A percentile compares a stretch with the other conserved stretches of the same genome.
Conservation (phyloP, 2,329 filamentous ascomycete species). For the Seiridium unicorne region DNA sequence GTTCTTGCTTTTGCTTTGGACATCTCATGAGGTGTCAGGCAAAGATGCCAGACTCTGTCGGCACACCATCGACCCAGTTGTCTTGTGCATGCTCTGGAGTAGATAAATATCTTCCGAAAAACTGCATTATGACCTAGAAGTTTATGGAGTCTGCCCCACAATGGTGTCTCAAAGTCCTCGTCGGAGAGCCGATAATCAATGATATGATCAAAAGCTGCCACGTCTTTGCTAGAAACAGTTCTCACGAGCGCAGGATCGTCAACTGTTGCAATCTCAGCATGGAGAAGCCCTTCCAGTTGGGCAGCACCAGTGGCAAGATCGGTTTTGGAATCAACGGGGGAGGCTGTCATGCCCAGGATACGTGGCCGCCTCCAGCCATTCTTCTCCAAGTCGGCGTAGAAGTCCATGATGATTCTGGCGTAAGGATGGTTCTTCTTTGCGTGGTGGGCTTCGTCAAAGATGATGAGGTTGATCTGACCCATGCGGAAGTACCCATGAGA, state of each 20-base stretch:
- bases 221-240: slow-evolving; percentile 31
- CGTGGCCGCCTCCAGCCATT: slow-evolving; percentile 58
- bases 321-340: slow-evolving; percentile 80
- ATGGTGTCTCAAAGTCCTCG: slow-evolving; percentile 57
- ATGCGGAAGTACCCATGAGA: slow-evolving; percentile 78
- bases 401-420: slow-evolving; percentile 84
- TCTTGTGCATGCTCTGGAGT: slow-evolving; percentile 57
- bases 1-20: slow-evolving; percentile 59
- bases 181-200: slow-evolving; percentile 50
- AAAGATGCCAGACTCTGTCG: slow-evolving; percentile 75
- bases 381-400: slow-evolving; percentile 58
- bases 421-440: slow-evolving; percentile 93
- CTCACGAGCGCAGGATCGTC: slow-evolving; percentile 53
- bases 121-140: slow-evolving; percentile 38
- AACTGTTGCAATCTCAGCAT: slow-evolving; percentile 80
- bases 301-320: slow-evolving; percentile 69
- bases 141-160: slow-evolving; percentile 57
- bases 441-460: slow-evolving; percentile 97
- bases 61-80: slow-evolving; percentile 82
- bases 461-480: slow-evolving; percentile 79
- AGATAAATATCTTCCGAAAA: slow-evolving; percentile 58
- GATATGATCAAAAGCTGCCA: slow-evolving; percentile 43
- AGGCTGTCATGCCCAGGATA: slow-evolving; percentile 96
- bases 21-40: slow-evolving; percentile 61
- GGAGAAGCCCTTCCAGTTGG: slow-evolving; percentile 73